Evolutionary conservation across 768 basidiomycete species (phyloP).

Genomic region (Crassisporium funariophilum): DNA sequence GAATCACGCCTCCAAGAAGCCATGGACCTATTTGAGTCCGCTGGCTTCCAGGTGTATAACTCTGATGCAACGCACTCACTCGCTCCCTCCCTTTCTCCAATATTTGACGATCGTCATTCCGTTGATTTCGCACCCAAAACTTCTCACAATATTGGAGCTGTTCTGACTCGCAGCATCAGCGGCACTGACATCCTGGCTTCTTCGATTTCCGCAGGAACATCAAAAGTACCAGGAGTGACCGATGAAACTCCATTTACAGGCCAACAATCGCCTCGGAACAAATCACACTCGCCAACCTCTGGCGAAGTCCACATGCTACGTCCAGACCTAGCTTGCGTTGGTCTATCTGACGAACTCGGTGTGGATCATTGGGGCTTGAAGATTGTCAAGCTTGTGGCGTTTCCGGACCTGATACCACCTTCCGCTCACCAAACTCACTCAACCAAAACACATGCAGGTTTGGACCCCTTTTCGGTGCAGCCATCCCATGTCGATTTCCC

Average conservation of each 20-base stretch:
- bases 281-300: conserved; percentile 56
- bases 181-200: conserved; percentile 34
- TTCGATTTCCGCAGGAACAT: background rate
- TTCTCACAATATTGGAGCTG: conserved; percentile 31
- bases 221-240: background rate
- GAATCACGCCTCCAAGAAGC: conserved; percentile 64
- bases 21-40: conserved; percentile 56
- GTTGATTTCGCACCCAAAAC: conserved; percentile 14
- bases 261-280: conserved; percentile 27
- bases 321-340: conserved; percentile 78
- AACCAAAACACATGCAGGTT: conserved; percentile 10
- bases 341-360: conserved; percentile 63
- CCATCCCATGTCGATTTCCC: conserved; percentile 11
- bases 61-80: conserved; percentile 36
- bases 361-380: conserved; percentile 77
- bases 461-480: conserved; percentile 7
- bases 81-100: conserved; percentile 28
- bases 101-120: conserved; percentile 26
- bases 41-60: conserved; percentile 69
- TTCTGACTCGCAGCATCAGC: conserved; percentile 51
- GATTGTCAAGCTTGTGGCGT: conserved; percentile 76
- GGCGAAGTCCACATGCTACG: conserved; percentile 63
- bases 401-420: conserved; percentile 66
- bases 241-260: conserved; percentile 2
- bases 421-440: conserved; percentile 16